A percentile compares a stretch with the other conserved stretches of the same genome.
These are phyloP conservation scores for Fusarium irregulare DNA, from an alignment of 2,329 filamentous ascomycete species.

Conservation along the genomic window DNA sequence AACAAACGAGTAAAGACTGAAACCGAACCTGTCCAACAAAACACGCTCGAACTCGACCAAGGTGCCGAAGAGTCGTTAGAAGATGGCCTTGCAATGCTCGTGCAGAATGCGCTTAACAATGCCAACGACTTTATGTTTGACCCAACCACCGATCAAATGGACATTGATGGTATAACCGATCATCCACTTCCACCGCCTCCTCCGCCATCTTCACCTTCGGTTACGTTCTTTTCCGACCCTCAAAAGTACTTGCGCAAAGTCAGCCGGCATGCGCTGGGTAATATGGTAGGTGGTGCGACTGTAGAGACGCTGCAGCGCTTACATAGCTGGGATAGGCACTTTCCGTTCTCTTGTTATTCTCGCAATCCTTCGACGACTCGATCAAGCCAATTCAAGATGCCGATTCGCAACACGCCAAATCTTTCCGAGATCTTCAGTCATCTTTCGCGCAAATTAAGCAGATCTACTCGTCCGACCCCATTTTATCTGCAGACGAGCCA, in stretches of 20 bases:
- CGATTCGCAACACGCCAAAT: slow-evolving; percentile 50
- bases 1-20: slow-evolving; percentile 53
- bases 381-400: slow-evolving; percentile 49
- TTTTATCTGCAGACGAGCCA: slow-evolving; percentile 52
- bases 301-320: slow-evolving; percentile 19
- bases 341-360: slow-evolving; percentile 53
- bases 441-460: slow-evolving; percentile 51
- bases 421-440: slow-evolving; percentile 48
- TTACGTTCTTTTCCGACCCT: slow-evolving; percentile 53
- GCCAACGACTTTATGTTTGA: slow-evolving; percentile 54
- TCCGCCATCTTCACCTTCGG: slow-evolving; percentile 42
- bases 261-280: slow-evolving; percentile 55
- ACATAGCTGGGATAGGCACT: slow-evolving; percentile 49
- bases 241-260: slow-evolving; percentile 53
- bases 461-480: slow-evolving; percentile 50
- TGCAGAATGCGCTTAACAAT: slow-evolving; percentile 56
- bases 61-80: slow-evolving; percentile 49
- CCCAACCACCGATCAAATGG: slow-evolving; percentile 49
- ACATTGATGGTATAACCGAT: slow-evolving; percentile 50
- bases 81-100: slow-evolving; percentile 53
- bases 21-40: slow-evolving; percentile 30
- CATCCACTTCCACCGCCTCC: slow-evolving; percentile 36
- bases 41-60: slow-evolving; percentile 35
- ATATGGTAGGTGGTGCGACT: slow-evolving; percentile 51
- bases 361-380: slow-evolving; percentile 53